These are phyloP conservation scores for Fusarium miscanthi DNA, from an alignment of 2,329 filamentous ascomycete species.

Conservation along the genomic window DNA sequence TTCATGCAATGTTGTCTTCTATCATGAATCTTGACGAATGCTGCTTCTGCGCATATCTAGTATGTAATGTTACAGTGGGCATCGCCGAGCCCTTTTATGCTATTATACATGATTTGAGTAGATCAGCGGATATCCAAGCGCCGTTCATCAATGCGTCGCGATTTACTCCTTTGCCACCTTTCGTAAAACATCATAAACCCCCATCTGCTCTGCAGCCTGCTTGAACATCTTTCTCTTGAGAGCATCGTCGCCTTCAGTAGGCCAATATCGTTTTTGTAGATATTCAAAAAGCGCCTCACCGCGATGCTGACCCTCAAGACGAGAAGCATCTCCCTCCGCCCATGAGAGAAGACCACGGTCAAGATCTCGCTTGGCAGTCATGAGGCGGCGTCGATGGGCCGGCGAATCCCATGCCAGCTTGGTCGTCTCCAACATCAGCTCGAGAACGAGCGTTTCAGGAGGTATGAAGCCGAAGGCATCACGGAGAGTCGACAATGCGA, in stretches of 20 bases:
- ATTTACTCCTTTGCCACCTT: constrained; percentile 29
- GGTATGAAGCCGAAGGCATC: constrained; percentile 58
- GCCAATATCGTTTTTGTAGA: constrained; percentile 54
- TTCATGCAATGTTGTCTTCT: neutral
- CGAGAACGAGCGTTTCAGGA: constrained; percentile 59
- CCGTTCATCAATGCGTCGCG: neutral
- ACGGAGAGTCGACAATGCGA: constrained; percentile 58
- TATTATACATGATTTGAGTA: constrained; percentile 11
- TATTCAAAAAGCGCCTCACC: constrained; percentile 57
- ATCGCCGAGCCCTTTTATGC: neutral
- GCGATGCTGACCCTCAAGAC: constrained; percentile 52
- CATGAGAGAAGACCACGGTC: constrained; percentile 52
- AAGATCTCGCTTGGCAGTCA: constrained; percentile 56
- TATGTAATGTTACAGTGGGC: constrained; percentile 12
- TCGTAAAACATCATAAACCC: constrained; percentile 52
- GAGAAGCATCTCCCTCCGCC: constrained; percentile 47
- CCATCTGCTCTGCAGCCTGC: constrained; percentile 56
- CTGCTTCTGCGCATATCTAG: constrained; percentile 3
- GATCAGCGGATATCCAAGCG: constrained; percentile 12
- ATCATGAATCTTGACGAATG: constrained; percentile 5
- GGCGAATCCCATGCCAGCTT: constrained; percentile 58
- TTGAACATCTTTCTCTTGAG: constrained; percentile 45
- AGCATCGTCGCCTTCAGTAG: constrained; percentile 39
- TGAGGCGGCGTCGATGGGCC: constrained; percentile 54
- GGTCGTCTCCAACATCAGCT: constrained; percentile 58